phyloP scores from a whole-genome alignment of 345 rosid genomes.

The Melaleuca alternifolia region DNA sequence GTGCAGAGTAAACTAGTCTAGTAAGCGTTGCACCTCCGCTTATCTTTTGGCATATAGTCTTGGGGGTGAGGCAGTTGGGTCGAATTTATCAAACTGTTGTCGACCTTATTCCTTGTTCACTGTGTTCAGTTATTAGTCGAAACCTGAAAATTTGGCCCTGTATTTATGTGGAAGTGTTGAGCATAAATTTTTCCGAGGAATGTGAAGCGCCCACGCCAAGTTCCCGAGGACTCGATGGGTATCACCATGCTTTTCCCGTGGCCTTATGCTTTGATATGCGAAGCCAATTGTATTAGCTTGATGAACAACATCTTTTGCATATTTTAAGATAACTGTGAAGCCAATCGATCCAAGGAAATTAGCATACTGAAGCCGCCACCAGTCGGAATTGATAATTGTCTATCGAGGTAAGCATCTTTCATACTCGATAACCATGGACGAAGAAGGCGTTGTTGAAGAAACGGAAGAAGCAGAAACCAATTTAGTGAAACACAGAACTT shows the following conservation, averaged over 20 bases:
- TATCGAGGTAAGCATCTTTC: neutral
- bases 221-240: neutral
- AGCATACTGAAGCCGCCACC: neutral
- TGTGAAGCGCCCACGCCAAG: neutral
- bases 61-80: neutral
- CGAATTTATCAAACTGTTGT: neutral
- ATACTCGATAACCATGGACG: neutral
- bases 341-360: neutral
- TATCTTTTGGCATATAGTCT: neutral
- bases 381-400: neutral
- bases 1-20: neutral
- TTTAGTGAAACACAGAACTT: neutral
- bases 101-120: neutral
- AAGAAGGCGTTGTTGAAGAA: neutral
- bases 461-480: neutral
- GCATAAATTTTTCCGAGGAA: neutral
- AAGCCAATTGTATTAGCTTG: neutral
- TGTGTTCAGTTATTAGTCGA: neutral
- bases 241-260: neutral
- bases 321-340: neutral
- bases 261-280: neutral
- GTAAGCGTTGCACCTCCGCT: neutral
- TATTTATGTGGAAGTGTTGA: neutral
- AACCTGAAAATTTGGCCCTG: neutral
- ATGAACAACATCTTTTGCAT: neutral